These are phyloP conservation scores for Mycocentrospora acerina DNA, from an alignment of 2,329 filamentous ascomycete species.

Conservation along the genomic window DNA sequence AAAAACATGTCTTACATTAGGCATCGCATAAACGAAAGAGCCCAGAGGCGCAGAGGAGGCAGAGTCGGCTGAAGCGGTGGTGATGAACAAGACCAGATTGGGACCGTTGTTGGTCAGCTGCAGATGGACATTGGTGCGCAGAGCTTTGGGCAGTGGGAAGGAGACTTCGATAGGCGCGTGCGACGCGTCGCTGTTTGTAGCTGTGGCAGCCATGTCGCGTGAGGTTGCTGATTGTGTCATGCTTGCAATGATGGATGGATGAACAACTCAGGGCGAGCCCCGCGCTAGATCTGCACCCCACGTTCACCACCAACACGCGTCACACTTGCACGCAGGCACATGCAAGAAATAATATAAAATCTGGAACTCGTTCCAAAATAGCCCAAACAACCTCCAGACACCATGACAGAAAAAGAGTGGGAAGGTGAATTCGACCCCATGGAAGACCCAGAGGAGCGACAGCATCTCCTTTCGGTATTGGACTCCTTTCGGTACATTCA, in stretches of 20 bases:
- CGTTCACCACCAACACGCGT: too few species aligned
- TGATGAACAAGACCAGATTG: constrained; percentile 59
- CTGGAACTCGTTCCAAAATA: too few species aligned
- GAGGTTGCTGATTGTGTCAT: neutral
- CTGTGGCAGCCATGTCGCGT: constrained; percentile 20
- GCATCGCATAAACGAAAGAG: constrained; percentile 91
- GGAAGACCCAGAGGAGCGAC: constrained; percentile 75
- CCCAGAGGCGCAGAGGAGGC: constrained; percentile 58
- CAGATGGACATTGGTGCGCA: constrained; percentile 59
- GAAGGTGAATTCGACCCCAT: constrained; percentile 64
- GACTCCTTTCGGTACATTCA: constrained; percentile 81
- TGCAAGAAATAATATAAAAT: too few species aligned
- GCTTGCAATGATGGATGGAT: too few species aligned
- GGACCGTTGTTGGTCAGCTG: constrained; percentile 58
- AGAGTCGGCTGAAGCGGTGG: constrained; percentile 49
- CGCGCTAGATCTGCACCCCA: too few species aligned
- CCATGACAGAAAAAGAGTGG: constrained; percentile 50
- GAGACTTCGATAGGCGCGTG: constrained; percentile 55
- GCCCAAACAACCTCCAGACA: neutral
- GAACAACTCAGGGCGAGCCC: too few species aligned
- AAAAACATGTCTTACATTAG: constrained; percentile 65
- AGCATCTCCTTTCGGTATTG: constrained; percentile 76
- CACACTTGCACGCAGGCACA: too few species aligned
- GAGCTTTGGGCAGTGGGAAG: constrained; percentile 58
- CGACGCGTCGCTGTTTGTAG: constrained; percentile 14